Evolutionary conservation across 805 yeast genomes (phyloP).

Genomic region (Sugiyamaella boreocaroliniensis): DNA sequence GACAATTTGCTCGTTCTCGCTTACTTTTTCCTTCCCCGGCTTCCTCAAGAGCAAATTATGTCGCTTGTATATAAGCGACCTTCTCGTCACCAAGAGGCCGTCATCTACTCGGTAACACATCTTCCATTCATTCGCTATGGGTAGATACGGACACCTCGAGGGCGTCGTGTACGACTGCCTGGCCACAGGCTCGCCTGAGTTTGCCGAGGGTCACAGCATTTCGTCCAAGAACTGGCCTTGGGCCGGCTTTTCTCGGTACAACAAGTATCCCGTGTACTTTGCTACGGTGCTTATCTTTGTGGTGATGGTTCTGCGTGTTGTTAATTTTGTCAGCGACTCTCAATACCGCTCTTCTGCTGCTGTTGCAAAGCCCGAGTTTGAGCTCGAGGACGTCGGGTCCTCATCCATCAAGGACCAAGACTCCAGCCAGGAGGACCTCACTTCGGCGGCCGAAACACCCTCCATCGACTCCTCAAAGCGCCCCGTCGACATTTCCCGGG

Average conservation of each 20-base stretch:
- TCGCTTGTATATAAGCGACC: neutral
- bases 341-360: neutral
- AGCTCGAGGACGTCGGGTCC: neutral
- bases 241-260: constrained; percentile 9
- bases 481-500: neutral
- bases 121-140: neutral
- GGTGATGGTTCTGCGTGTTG: constrained; percentile 7
- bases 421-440: too few species aligned
- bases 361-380: neutral
- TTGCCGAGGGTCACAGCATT: constrained; percentile 8
- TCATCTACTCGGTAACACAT: too few species aligned
- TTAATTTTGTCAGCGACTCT: constrained; percentile 7
- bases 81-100: neutral
- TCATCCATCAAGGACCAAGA: neutral
- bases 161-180: constrained; percentile 8
- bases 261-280: constrained; percentile 13
- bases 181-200: constrained; percentile 7
- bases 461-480: neutral
- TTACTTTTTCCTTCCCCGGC: neutral
- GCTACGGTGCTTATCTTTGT: constrained; percentile 11
- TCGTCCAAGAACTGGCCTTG: constrained; percentile 11
- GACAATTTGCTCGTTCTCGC: neutral
- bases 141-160: neutral
- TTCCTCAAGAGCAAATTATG: neutral
- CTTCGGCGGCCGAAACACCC: too few species aligned